Base-by-base conservation (phyloP, 1,284 basidiomycete genomes). In the Malassezia sympodialis region DNA sequence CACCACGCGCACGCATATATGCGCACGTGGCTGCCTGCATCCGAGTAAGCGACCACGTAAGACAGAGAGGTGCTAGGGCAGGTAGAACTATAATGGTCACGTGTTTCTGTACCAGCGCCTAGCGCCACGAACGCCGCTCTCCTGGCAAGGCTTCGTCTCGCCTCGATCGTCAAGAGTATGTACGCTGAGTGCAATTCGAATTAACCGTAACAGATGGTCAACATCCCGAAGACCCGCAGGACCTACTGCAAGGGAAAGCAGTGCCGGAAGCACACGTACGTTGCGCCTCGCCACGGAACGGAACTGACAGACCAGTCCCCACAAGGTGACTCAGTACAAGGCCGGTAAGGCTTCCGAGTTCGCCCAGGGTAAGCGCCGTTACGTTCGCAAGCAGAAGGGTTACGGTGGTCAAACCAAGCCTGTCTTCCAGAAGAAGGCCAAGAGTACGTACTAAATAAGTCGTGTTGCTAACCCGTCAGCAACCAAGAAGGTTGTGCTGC, bases 341-440 rank as follows among this genome's bases (percentile, higher is more conserved):
- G 69, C 69, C 45, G 73, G 73, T 53, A 75, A 75, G 72, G 73
- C 72, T 55, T 75, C 73, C 42, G 61, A 73, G 35, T 72, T 63
- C 52, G 91, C 90, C 60, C 90, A 99, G 81, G 94, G 93, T 80
- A 98, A 99, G 86, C 88, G 93, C 76, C 90, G 94, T 83, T 98
- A 99, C 81, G 93, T 96, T 82, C 66, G 69, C 73, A 96, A 94
- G 83, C 90, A 94, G 79, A 87, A 86, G 75, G 93, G 93, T 81
- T 99, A 96, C 81, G 93, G 93, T 87, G 93, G 93, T 82, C 91
- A 96, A 82, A 99, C 93, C 66, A 99, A 99, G 83, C 93, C 94
- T 68, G 91, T 96, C 78, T 96, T 96, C 86, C 93, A 96, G 87
- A 96, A 91, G 82, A 93, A 90, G 84, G 87, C 73, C 51, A 75